Evolutionary conservation across 345 rosid species (phyloP), one percentile per base, ranked within the genome.

Genomic region (Melaleuca alternifolia): DNA sequence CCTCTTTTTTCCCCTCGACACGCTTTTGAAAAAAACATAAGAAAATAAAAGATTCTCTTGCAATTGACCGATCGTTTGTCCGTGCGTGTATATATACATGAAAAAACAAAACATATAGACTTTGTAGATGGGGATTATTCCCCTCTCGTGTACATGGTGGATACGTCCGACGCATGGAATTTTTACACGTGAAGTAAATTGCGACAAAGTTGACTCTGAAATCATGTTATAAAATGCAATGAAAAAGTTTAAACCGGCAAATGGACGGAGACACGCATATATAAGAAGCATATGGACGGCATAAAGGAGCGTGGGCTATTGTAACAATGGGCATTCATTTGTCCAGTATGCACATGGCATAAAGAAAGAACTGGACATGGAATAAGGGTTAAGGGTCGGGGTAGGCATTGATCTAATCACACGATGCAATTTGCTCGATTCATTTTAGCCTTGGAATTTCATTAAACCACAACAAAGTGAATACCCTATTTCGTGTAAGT

Each of bases 241-340:
- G 1, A 0, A 12, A 59, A 59, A n/a, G 4, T 8, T 59, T 6
- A 59, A 3, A 5, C 1, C 12, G 6, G n/a, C n/a, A 12, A 3
- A 6, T n/a, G 12, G 2, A n/a, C 6, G 3, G 14, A n/a, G 9
- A 12, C 2, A 0, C 0, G 1, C n/a, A n/a, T 24, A 56, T 56
- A 24, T 56, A 56, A 56, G 6, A 0, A 56, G 5, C 28, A 59
- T 12, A 12, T n/a, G 18, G 13, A 51, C 13, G 13, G 1, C 15
- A 15, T 51, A 51, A 51, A 2, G 5, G 11, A 51, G 52, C 4
- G 14, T 51, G 3, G 13, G 12, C 11, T 11, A 14, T 51, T 5
- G 14, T 51, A 14, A 1, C 6, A 51, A 59, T 33, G 1, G 7
- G 10, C 7, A 2, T 59, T 59, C 18, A n/a, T 59, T 59, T 0